Evolutionary conservation across 768 basidiomycete species (phyloP).

Genomic region (Naganishia randhawae): DNA sequence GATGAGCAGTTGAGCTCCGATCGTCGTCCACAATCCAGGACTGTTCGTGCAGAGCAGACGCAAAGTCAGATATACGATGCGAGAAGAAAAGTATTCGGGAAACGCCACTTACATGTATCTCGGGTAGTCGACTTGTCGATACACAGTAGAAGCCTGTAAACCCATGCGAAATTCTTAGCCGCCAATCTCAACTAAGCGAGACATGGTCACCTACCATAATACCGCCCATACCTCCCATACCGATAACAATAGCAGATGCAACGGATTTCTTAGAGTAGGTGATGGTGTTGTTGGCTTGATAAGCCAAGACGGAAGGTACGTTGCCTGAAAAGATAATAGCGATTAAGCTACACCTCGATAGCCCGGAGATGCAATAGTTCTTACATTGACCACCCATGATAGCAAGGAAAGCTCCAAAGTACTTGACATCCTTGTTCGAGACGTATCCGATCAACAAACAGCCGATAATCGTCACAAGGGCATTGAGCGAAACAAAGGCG

Average conservation of each 20-base stretch:
- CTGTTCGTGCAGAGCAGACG: not conserved
- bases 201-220: too few species aligned
- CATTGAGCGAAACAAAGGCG: slow-evolving; percentile 35
- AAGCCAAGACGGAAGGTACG: slow-evolving; percentile 37
- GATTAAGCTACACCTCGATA: not conserved
- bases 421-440: slow-evolving; percentile 32
- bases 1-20: slow-evolving; percentile 28
- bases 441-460: slow-evolving; percentile 33
- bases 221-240: slow-evolving; percentile 39
- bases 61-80: not conserved
- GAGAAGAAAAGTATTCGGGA: not conserved
- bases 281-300: slow-evolving; percentile 35
- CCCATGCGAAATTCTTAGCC: too few species aligned
- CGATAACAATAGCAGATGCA: slow-evolving; percentile 34
- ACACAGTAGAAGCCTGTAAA: slow-evolving; percentile 33
- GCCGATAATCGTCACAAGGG: slow-evolving; percentile 37
- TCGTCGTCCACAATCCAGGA: slow-evolving; percentile 26
- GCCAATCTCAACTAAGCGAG: too few species aligned
- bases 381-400: slow-evolving; percentile 31
- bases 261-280: slow-evolving; percentile 32
- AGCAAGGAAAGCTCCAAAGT: slow-evolving; percentile 36
- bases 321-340: slow-evolving; percentile 19
- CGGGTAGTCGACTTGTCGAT: slow-evolving; percentile 32
- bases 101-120: slow-evolving; percentile 28
- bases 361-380: not conserved